Base-by-base conservation (phyloP, 148 eudicot species). In the Agrostemma githago region DNA sequence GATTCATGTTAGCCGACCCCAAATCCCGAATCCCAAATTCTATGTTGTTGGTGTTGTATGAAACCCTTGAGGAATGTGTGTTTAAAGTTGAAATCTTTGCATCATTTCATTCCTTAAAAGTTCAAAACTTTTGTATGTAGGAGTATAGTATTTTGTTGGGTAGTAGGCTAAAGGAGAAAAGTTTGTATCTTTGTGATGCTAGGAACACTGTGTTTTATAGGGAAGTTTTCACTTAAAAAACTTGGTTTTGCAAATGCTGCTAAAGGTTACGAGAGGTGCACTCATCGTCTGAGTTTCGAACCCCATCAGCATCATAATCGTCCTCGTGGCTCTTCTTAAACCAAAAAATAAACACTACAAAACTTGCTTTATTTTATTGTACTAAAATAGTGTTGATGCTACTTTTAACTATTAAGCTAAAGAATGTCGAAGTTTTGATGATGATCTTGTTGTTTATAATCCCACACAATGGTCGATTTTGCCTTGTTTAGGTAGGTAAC, bases 31-130 rank as follows among this genome's bases (percentile, higher is more conserved):
- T n/a, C n/a, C n/a, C n/a, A n/a, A n/a, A n/a, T n/a, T n/a, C 34
- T 26, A 26, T 26, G 34, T 0, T 26, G 34, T 26, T 26, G 34
- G 1, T 15, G 48, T 14, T 41, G 4, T 3, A 15, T 10, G 44
- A 70, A 70, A 66, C 68, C 68, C 43, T 43, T 43, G 46, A 43
- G 46, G 14, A 66, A 46, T 38, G 62, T 17, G 6, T 51, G 51
- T 37, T 65, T 39, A 4, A 59, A 21, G 62, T 65, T n/a, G 15
- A 74, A 4, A 40, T 74, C 8, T 21, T 21, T 34, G 71, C 14
- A 65, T 66, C 4, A n/a, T 74, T 4, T 66, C 4, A n/a, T 74
- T 4, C 10, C 5, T 4, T 46, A 48, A 74, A 74, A 74, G 51
- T 51, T 65, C 10, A 4, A 11, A 17, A 9, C 71, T 66, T 74